phyloP scores from a whole-genome alignment of 2,329 filamentous ascomycete genomes.

The Pyrenophora teres region DNA sequence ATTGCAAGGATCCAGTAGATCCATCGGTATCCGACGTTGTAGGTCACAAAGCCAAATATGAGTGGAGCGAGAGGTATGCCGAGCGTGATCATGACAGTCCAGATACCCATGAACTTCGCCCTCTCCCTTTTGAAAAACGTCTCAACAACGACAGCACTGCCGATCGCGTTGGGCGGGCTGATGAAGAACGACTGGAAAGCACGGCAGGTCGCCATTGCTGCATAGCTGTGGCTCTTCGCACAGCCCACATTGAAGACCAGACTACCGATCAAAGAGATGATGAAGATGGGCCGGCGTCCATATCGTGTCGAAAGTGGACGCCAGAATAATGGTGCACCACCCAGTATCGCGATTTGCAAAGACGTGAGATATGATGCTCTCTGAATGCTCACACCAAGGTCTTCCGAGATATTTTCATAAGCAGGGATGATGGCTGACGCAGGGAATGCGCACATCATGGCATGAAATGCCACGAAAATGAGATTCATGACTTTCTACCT shows the following conservation, averaged over 20 bases:
- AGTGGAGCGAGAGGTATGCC: constrained; percentile 53
- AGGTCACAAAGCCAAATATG: constrained; percentile 54
- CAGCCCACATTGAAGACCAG: constrained; percentile 60
- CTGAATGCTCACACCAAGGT: constrained; percentile 56
- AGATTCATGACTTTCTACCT: constrained; percentile 58
- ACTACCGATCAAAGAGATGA: constrained; percentile 56
- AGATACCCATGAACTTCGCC: constrained; percentile 62
- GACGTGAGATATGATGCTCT: constrained; percentile 60
- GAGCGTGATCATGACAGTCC: constrained; percentile 59
- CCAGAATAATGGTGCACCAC: constrained; percentile 62
- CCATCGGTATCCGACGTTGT: constrained; percentile 61
- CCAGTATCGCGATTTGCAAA: constrained; percentile 60
- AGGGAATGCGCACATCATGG: constrained; percentile 62
- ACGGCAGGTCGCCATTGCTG: constrained; percentile 57
- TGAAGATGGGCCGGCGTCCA: constrained; percentile 60
- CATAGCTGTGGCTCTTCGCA: constrained; percentile 56
- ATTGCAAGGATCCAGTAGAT: constrained; percentile 64
- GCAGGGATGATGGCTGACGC: constrained; percentile 61
- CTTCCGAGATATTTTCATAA: constrained; percentile 58
- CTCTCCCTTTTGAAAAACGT: constrained; percentile 62
- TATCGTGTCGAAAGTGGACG: constrained; percentile 59
- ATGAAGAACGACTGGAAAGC: constrained; percentile 63
- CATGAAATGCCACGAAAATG: constrained; percentile 60
- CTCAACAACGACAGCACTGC: constrained; percentile 62
- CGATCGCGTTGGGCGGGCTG: constrained; percentile 59